Evolutionary conservation across 305 asterid species (phyloP).

Genomic region (Fraxinus floribunda): DNA sequence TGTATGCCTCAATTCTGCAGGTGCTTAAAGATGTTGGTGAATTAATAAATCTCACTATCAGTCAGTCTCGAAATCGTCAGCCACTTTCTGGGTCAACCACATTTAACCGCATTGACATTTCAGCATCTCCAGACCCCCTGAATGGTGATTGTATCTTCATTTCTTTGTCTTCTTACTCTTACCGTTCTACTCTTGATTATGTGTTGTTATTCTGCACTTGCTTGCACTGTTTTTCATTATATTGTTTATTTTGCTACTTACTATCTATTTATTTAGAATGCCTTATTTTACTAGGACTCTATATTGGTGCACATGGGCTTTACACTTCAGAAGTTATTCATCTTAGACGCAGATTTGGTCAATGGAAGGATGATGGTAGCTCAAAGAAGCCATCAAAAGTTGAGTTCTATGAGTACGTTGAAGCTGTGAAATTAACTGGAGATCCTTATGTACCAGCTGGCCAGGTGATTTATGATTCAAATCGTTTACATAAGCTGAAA

Average conservation of each 20-base stretch:
- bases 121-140: conserved; percentile 70
- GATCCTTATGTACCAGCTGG: conserved; percentile 97
- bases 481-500: conserved; percentile 1
- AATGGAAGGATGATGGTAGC: conserved; percentile 78
- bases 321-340: conserved; percentile 84
- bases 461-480: conserved; percentile 54
- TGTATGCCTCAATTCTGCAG: conserved; percentile 39
- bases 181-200: neutral
- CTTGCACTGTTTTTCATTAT: conserved; percentile 7
- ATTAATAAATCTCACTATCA: conserved; percentile 61
- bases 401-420: conserved; percentile 88
- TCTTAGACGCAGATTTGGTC: conserved; percentile 86
- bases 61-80: conserved; percentile 75
- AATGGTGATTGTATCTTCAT: conserved; percentile 50
- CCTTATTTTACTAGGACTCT: conserved; percentile 56
- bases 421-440: conserved; percentile 87
- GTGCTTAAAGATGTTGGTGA: conserved; percentile 87
- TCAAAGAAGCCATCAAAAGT: conserved; percentile 55
- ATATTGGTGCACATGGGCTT: conserved; percentile 89
- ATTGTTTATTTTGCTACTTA: conserved; percentile 15
- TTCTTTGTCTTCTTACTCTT: conserved; percentile 2
- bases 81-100: conserved; percentile 89
- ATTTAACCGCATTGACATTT: conserved; percentile 73
- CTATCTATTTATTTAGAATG: conserved; percentile 16
- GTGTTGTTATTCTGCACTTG: conserved; percentile 15